phyloP scores from a whole-genome alignment of 1,284 basidiomycete genomes.

The Malassezia brasiliensis region DNA sequence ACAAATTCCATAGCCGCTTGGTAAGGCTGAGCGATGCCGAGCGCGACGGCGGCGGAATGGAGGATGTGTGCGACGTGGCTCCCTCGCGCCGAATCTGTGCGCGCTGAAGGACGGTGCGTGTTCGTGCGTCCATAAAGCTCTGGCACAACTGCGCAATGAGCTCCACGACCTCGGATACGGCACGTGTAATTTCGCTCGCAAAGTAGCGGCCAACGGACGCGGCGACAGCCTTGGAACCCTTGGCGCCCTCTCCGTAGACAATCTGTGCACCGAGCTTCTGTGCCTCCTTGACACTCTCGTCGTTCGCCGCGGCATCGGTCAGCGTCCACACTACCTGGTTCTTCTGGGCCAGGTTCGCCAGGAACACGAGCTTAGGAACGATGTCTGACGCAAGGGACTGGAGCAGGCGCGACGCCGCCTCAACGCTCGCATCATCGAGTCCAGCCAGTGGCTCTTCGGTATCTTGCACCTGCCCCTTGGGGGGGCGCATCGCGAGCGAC shows the following conservation, averaged over 20 bases:
- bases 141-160: slow-evolving; percentile 32
- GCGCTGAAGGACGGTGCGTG: slow-evolving; percentile 23
- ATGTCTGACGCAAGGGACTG: slow-evolving; percentile 26
- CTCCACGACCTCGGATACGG: slow-evolving; percentile 24
- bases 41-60: slow-evolving; percentile 1
- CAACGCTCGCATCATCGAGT: slow-evolving; percentile 27
- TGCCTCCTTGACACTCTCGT: slow-evolving; percentile 18
- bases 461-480: neutral
- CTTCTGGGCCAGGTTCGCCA: slow-evolving; percentile 34
- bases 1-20: slow-evolving; percentile 11
- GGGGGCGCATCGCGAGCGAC: slow-evolving; percentile 29
- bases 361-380: slow-evolving; percentile 33
- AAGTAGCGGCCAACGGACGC: slow-evolving; percentile 28
- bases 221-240: slow-evolving; percentile 20
- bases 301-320: slow-evolving; percentile 1
- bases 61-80: neutral
- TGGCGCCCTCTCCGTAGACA: slow-evolving; percentile 25
- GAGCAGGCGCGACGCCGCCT: slow-evolving; percentile 28
- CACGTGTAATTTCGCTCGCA: slow-evolving; percentile 24
- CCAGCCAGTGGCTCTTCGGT: slow-evolving; percentile 21
- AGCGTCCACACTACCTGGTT: slow-evolving; percentile 14
- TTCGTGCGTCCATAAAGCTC: slow-evolving; percentile 28
- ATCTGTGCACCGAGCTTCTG: slow-evolving; percentile 28
- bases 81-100: slow-evolving; percentile 24
- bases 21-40: slow-evolving; percentile 5